Percentiles rank a stretch among this genome's conserved stretches.
phyloP scores from a whole-genome alignment of 1,284 basidiomycete genomes.

The Leccinum pseudoinsigne region DNA sequence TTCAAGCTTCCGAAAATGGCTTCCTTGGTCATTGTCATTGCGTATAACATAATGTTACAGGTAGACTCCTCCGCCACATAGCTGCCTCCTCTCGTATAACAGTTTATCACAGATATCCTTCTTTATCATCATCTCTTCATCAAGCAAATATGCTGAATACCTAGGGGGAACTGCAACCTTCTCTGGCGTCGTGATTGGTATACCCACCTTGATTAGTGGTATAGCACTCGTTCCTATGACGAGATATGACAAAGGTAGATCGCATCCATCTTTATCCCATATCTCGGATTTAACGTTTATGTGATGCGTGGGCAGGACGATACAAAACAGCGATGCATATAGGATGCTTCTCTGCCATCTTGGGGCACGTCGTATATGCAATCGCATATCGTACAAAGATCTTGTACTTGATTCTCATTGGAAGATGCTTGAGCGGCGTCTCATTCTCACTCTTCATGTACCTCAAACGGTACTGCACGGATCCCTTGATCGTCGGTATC shows the following conservation, averaged over 20 bases:
- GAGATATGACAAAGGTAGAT: conserved; percentile 53
- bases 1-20: conserved; percentile 45
- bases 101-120: conserved; percentile 51
- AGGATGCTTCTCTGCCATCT: conserved; percentile 39
- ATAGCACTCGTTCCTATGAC: conserved; percentile 58
- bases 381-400: conserved; percentile 45
- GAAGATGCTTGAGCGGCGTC: conserved; percentile 45
- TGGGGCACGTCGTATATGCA: conserved; percentile 47
- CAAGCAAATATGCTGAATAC: conserved; percentile 58
- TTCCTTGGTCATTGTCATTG: conserved; percentile 44
- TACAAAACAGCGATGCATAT: conserved; percentile 51
- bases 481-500: conserved; percentile 65
- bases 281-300: neutral
- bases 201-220: conserved; percentile 41
- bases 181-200: conserved; percentile 68
- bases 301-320: conserved; percentile 40
- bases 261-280: neutral
- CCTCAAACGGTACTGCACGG: conserved; percentile 62
- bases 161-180: conserved; percentile 67
- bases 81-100: neutral
- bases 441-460: conserved; percentile 51
- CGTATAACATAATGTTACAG: conserved; percentile 45
- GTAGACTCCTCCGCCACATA: conserved; percentile 28
- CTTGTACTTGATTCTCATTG: conserved; percentile 50
- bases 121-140: conserved; percentile 68